Evolutionary conservation across 176 grass and related monocot genomes (phyloP), one percentile per base, ranked within the genome.

Genomic region (Cenchrus purpureus): DNA sequence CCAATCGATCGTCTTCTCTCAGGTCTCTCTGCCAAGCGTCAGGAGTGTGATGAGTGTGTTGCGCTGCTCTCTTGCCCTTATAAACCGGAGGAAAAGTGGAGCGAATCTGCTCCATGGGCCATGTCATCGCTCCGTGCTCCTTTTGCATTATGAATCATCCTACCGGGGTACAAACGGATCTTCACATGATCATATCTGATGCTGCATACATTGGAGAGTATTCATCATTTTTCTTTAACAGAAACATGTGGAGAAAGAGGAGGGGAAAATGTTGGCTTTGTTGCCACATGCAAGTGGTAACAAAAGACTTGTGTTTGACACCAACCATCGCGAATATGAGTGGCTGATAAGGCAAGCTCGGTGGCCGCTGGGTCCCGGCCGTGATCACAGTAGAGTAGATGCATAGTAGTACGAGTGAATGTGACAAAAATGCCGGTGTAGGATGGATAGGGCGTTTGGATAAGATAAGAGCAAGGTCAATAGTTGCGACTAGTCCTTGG

Each of bases 381-480:
- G 64, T 71, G 48, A 56, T 84, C 55, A 52, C 40, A 25, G 65
- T 49, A 46, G 37, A 46, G 37, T 3, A 37, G 37, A 50, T 49
- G 68, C 83, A 43, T 58, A 25, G 25, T 25, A 25, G 25, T 25
- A 15, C 22, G 10, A 79, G 68, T 83, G 84, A 74, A 13, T 19
- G 74, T 53, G 88, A 74, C 79, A 16, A 62, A 25, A 61, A 75
- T 63, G 61, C 72, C 58, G 62, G 44, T 63, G 84, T 54, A 61
- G 51, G 59, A 83, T 68, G 25, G 53, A 65, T 58, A 28, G 28
- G 42, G 60, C 44, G 51, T 25, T 20, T 4, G 80, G 80, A 75
- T 84, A 87, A 83, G 89, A 90, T 91, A 91, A 87, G 25, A 25
- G 25, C 25, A 25, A 25, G 25, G 25, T 25, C 25, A 25, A 25